Evolutionary conservation across 2,329 filamentous ascomycete species (phyloP), one percentile per base, ranked within the genome.

Genomic region (Fusarium sarcochroum): DNA sequence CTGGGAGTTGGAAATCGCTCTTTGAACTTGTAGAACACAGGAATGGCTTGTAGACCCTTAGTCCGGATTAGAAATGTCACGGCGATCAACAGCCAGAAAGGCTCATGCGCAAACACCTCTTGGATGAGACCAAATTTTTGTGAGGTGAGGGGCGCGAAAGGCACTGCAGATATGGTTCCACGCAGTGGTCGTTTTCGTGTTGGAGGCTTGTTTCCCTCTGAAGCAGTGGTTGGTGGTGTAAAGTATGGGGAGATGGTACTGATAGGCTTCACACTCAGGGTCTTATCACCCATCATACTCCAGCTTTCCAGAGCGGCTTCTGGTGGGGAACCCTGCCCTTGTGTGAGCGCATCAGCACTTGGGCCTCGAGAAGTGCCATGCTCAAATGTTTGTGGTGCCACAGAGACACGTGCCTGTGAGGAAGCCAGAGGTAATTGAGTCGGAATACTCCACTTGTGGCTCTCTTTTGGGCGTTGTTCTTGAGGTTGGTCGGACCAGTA

Each of bases 51-150:
- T 46, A 84, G 86, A 13, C 93, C 94, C 4, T 88, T 85, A 0
- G 94, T 97, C 61, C 91, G 90, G 77, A 95, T 95, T 30, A 97
- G 88, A 72, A 97, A 94, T 1, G 93, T 93, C 7, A 94, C 90
- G 14, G 92, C 93, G 30, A 97, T 84, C 3, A 97, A 86, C 3
- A 98, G 86, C 68, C 89, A 90, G 77, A 97, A 97, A 0, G 94
- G 91, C 58, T 93, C 86, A 49, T 87, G 79, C 3, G 89, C 89
- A 17, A 97, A 86, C 67, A 90, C 86, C 76, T 97, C 94, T 76
- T 98, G 94, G 37, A 97, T 89, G 3, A 98, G 85, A 1, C 94
- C 94, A 75, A 97, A 97, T 7, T 75, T 78, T 0, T 83, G 75
- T 0, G 87, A 83, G 9, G 85, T 84, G 34, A 94, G 86, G 0